Evolutionary conservation across 345 rosid genomes (phyloP), one percentile per base, ranked within the genome.

Genomic region (Nasturtium officinale): DNA sequence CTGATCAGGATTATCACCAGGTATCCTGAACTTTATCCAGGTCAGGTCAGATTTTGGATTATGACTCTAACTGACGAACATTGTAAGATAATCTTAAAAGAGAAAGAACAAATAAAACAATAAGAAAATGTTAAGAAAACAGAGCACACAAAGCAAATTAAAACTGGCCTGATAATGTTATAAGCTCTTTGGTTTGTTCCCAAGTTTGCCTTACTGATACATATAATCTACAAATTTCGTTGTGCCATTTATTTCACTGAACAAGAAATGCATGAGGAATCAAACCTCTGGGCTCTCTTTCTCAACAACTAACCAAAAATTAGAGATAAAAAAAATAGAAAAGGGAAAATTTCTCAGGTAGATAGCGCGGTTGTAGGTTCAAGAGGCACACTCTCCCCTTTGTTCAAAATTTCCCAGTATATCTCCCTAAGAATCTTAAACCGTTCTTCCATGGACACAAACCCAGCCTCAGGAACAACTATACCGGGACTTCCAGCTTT

Each of bases 401-500:
- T 80, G 77, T 78, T 83, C 7, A 90, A 61, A 30, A 83, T 83
- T 66, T 84, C 87, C 91, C 92, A 88, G 51, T 90, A 72, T 5
- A 92, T 25, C 72, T 86, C 86, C 71, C 82, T 87, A 71, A 90
- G 82, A 61, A 78, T 79, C 75, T 84, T 79, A 52, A 90, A 82
- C 75, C 98, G 85, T 60, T 90, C 90, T 26, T 77, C 82, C 78
- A 92, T 78, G 43, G 87, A 63, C 48, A 88, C 70, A 69, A 90
- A 90, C 25, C 83, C 90, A 26, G 85, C 83, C 73, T 85, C 48
- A 67, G 89, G 81, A 32, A 80, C 71, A 40, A 88, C 85, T 9
- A 88, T 18, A 47, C 85, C 92, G 2, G 77, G 45, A 71, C 66
- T 80, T 48, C 90, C 96, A 60, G 96, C 98, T 82, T 83, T 84